These are phyloP conservation scores for Tulasnella sp. DNA, from an alignment of 768 basidiomycete genomes.

Conservation along the genomic window DNA sequence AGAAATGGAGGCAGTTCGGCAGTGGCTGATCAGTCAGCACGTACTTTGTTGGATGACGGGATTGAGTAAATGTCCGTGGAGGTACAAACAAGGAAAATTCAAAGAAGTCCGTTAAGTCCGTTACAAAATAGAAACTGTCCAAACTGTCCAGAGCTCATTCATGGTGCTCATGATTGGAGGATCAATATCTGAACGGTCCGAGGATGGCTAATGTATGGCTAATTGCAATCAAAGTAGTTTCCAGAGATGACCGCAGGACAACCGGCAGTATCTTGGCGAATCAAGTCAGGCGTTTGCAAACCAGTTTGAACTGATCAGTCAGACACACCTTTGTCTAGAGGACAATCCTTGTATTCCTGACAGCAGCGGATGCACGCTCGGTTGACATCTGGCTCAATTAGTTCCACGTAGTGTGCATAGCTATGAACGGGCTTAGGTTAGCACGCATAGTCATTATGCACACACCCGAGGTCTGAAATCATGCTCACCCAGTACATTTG, in stretches of 20 bases:
- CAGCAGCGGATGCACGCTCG: constrained; percentile 16
- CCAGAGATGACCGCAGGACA: constrained; percentile 9
- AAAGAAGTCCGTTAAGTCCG: too few species aligned
- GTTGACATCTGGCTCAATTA: constrained; percentile 11
- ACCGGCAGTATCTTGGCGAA: constrained; percentile 9
- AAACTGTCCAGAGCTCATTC: too few species aligned
- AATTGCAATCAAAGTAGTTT: constrained; percentile 3
- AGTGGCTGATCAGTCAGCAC: too few species aligned
- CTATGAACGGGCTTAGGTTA: constrained; percentile 1
- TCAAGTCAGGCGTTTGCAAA: background rate
- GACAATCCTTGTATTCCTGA: constrained; percentile 12
- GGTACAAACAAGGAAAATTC: too few species aligned
- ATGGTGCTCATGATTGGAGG: too few species aligned
- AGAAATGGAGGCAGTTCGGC: too few species aligned
- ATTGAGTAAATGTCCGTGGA: too few species aligned
- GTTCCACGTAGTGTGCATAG: constrained; percentile 13
- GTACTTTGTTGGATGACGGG: too few species aligned
- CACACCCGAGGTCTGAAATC: background rate
- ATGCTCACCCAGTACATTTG: constrained; percentile 6
- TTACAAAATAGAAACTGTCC: too few species aligned
- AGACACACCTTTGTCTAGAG: constrained; percentile 1
- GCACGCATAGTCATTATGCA: background rate
- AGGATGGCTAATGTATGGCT: background rate
- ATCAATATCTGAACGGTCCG: too few species aligned
- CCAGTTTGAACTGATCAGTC: background rate